Conservation (phyloP, 768 basidiomycete species). For the Lactarius quietus region DNA sequence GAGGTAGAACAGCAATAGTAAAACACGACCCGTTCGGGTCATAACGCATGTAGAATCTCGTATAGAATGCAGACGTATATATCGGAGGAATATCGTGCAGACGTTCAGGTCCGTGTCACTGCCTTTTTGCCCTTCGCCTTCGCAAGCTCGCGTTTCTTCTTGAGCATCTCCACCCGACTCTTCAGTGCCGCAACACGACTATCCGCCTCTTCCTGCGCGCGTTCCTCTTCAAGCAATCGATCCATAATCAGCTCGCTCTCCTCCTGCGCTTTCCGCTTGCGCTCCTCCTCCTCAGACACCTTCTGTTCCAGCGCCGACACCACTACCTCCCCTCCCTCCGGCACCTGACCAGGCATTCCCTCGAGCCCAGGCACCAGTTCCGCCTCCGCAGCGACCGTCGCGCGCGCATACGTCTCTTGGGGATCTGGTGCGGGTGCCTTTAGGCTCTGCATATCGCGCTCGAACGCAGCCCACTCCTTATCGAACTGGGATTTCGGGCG, state of each 20-base stretch:
- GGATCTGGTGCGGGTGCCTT: slow-evolving; percentile 19
- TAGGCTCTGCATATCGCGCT: slow-evolving; percentile 45
- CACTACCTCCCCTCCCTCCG: slow-evolving; percentile 28
- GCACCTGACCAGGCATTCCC: slow-evolving; percentile 45
- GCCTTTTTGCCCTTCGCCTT: slow-evolving; percentile 27
- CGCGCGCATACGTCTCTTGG: slow-evolving; percentile 57
- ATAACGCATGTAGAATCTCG: not conserved
- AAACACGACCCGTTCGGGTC: not conserved
- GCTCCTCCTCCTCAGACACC: slow-evolving; percentile 44
- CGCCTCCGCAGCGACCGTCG: slow-evolving; percentile 70
- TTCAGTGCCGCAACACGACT: slow-evolving; percentile 66
- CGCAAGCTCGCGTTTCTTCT: slow-evolving; percentile 39
- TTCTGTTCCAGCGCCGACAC: slow-evolving; percentile 32
- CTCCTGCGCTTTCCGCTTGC: slow-evolving; percentile 56
- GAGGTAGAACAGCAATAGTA: not conserved
- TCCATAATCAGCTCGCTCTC: slow-evolving; percentile 85
- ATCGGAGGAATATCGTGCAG: not conserved
- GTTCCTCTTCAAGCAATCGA: slow-evolving; percentile 77
- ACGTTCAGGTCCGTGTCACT: slow-evolving; percentile 9
- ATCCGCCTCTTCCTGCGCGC: slow-evolving; percentile 85
- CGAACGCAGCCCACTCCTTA: slow-evolving; percentile 70
- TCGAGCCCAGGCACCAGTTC: slow-evolving; percentile 45
- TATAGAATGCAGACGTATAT: not conserved
- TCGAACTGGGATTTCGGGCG: slow-evolving; percentile 45
- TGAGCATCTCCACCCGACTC: slow-evolving; percentile 57